phyloP scores from a whole-genome alignment of 2,329 filamentous ascomycete species.

The Neurospora crassa region DNA sequence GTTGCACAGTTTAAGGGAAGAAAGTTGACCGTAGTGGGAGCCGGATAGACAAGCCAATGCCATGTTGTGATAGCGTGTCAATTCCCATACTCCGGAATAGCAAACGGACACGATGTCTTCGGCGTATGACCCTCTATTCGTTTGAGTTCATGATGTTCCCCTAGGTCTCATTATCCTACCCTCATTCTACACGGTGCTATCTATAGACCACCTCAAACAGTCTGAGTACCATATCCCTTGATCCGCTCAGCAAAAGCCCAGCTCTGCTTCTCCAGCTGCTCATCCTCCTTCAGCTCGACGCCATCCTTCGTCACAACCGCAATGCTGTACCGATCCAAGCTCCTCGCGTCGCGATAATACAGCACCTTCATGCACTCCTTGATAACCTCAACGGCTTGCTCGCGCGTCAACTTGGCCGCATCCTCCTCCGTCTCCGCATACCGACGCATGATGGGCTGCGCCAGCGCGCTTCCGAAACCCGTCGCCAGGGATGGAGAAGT shows the following conservation, averaged over 20 bases:
- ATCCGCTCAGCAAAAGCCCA: constrained; percentile 97
- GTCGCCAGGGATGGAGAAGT: constrained; percentile 81
- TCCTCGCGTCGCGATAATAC: constrained; percentile 93
- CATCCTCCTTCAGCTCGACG: constrained; percentile 73
- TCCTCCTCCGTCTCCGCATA: constrained; percentile 77
- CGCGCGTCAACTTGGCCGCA: constrained; percentile 59
- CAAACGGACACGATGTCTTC: not conserved
- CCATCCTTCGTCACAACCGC: constrained; percentile 82
- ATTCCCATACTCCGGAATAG: not conserved
- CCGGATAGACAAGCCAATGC: not conserved
- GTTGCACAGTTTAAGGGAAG: not conserved
- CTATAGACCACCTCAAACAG: constrained; percentile 30
- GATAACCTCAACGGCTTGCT: constrained; percentile 70
- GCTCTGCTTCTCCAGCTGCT: constrained; percentile 90
- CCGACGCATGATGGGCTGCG: constrained; percentile 81
- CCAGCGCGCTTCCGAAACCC: constrained; percentile 86
- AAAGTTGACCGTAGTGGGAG: not conserved
- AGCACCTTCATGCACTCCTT: constrained; percentile 97
- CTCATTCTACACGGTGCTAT: not conserved
- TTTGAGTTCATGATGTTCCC: not conserved
- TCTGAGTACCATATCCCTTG: constrained; percentile 88
- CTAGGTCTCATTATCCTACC: not conserved
- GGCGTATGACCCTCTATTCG: not conserved
- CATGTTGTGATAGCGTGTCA: not conserved
- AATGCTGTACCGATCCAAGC: constrained; percentile 83